These are phyloP conservation scores for Phytophthora vignae DNA, from an alignment of 352 stramenopile species.

Conservation along the genomic window DNA sequence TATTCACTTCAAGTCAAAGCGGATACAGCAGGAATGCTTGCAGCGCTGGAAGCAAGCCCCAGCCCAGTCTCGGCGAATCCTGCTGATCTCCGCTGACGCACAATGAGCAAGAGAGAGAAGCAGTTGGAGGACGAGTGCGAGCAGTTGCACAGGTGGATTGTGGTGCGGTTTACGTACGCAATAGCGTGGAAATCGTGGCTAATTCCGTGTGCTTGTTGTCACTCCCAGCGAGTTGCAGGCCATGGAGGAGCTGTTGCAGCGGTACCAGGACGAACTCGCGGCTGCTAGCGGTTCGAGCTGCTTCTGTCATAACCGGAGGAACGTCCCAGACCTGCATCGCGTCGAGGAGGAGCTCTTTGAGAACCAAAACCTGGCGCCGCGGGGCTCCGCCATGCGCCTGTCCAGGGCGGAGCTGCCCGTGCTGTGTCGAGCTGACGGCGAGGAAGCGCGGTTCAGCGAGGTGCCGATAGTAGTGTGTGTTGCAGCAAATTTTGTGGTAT, in stretches of 20 bases:
- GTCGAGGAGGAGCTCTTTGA: constrained; percentile 68
- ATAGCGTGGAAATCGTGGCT: not conserved
- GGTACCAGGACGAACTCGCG: constrained; percentile 67
- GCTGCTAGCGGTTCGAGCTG: not conserved
- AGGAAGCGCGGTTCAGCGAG: constrained; percentile 50
- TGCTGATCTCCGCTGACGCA: not conserved
- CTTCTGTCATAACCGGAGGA: constrained; percentile 4
- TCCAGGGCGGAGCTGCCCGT: constrained; percentile 31
- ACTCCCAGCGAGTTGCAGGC: constrained; percentile 57
- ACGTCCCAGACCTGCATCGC: constrained; percentile 33
- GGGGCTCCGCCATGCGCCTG: constrained; percentile 30
- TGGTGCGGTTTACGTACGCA: not conserved
- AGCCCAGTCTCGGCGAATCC: constrained; percentile 5
- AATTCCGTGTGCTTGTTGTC: not conserved
- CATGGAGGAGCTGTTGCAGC: constrained; percentile 64
- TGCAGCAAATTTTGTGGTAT: not conserved
- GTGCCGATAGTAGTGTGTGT: constrained; percentile 16
- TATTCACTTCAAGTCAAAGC: constrained; percentile 18
- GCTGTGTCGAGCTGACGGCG: constrained; percentile 39
- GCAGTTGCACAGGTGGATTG: constrained; percentile 41
- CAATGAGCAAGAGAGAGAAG: constrained; percentile 40
- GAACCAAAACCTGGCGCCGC: constrained; percentile 52
- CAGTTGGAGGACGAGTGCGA: constrained; percentile 48
- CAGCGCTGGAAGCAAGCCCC: not conserved
- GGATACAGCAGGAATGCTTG: constrained; percentile 25